Percentiles rank a stretch among this genome's conserved stretches.
Evolutionary conservation across 164 flowering plant genomes (phyloP).

Genomic region (Hamamelis virginiana): DNA sequence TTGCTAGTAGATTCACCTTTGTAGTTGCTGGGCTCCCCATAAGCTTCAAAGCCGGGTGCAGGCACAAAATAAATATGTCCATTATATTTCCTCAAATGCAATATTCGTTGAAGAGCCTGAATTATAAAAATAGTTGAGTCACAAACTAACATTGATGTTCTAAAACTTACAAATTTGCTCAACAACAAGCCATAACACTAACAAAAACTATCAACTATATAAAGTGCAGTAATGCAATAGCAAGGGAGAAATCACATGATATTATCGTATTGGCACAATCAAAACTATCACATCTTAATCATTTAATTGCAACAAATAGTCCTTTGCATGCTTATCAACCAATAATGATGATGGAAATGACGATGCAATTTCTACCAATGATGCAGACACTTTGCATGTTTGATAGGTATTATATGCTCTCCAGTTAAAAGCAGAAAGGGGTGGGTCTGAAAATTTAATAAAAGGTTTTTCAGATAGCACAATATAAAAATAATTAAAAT

Average conservation of each 20-base stretch:
- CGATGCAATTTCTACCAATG: too few relatives aligned
- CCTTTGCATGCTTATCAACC: too few relatives aligned
- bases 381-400: too few relatives aligned
- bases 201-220: neutral
- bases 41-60: conserved; percentile 84
- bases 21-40: conserved; percentile 51
- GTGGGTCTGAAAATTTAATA: neutral
- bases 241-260: neutral
- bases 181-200: neutral
- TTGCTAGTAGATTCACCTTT: conserved; percentile 20
- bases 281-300: too few relatives aligned
- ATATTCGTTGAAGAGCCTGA: conserved; percentile 70
- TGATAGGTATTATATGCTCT: too few relatives aligned
- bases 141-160: neutral
- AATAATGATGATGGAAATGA: too few relatives aligned
- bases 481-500: neutral
- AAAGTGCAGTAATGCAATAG: neutral
- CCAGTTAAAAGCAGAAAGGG: neutral
- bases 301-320: too few relatives aligned
- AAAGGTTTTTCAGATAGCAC: neutral
- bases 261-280: neutral
- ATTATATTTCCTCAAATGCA: conserved; percentile 62
- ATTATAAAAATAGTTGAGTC: neutral
- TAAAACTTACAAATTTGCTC: neutral
- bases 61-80: conserved; percentile 83